phyloP scores from a whole-genome alignment of 108 stramenopile genomes.

The Nannochloropsis oceanica region DNA sequence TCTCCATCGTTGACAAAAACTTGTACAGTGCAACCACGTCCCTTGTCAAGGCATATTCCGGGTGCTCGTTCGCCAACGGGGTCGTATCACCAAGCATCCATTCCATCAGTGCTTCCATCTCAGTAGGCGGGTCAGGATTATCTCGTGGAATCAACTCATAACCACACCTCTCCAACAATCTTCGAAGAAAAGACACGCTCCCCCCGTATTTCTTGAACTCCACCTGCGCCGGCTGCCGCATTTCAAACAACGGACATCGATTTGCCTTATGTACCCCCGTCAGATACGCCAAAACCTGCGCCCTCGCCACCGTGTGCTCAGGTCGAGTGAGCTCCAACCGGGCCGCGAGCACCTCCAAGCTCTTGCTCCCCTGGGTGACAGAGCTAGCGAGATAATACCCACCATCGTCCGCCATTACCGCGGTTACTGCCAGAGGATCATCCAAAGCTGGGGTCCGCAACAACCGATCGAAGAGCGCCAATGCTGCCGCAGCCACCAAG shows the following conservation, averaged over 20 bases:
- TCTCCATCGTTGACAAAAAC: constrained; percentile 14
- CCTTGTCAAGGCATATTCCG: constrained; percentile 21
- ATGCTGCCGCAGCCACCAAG: not conserved
- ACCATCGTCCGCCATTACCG: not conserved
- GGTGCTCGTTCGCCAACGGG: constrained; percentile 12
- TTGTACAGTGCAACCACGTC: constrained; percentile 29
- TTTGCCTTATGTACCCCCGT: not conserved
- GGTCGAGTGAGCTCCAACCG: constrained; percentile 1
- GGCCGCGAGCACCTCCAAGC: not conserved
- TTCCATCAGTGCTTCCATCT: constrained; percentile 9
- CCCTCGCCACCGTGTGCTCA: not conserved
- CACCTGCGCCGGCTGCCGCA: not conserved
- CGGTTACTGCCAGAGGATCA: not conserved
- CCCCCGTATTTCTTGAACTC: constrained; percentile 15
- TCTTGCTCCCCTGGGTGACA: not conserved
- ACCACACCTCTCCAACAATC: constrained; percentile 7
- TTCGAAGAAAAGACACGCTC: not conserved
- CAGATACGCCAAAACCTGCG: constrained; percentile 3
- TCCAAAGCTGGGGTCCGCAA: constrained; percentile 1
- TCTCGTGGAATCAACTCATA: constrained; percentile 4
- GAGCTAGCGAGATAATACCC: not conserved
- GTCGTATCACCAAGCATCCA: constrained; percentile 8
- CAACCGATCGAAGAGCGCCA: not conserved
- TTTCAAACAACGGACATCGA: not conserved
- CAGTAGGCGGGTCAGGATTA: constrained; percentile 13